A percentile compares a stretch with the other conserved stretches of the same genome.
These are phyloP conservation scores for Mycena olivaceomarginata DNA, from an alignment of 768 basidiomycete genomes.

Conservation along the genomic window DNA sequence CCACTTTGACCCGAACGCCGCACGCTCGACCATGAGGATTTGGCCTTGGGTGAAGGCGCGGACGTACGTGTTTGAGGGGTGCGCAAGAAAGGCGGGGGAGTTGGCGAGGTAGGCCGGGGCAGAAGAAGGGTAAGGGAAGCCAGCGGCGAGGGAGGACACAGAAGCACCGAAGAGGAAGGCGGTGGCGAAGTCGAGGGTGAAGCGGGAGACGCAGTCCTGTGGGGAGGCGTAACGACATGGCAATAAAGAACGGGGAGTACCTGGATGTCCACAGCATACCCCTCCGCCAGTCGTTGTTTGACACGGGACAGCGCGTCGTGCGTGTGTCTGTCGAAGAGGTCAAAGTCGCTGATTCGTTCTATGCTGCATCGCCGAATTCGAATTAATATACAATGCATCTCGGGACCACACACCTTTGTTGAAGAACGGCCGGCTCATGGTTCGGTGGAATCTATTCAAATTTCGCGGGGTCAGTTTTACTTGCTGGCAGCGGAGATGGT, in stretches of 20 bases:
- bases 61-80: constrained; percentile 29
- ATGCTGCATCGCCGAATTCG: not conserved
- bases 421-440: constrained; percentile 32
- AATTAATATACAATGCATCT: too few species aligned
- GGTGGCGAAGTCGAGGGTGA: constrained; percentile 32
- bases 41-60: constrained; percentile 14
- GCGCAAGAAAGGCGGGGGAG: not conserved
- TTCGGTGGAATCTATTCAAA: constrained; percentile 31
- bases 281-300: constrained; percentile 18
- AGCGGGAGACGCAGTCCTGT: constrained; percentile 33
- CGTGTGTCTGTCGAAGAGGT: constrained; percentile 28
- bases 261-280: constrained; percentile 29
- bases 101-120: not conserved
- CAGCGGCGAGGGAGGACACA: constrained; percentile 19
- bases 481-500: not conserved
- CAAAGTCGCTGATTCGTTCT: constrained; percentile 41
- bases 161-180: constrained; percentile 26
- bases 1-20: constrained; percentile 9
- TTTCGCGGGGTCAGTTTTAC: not conserved
- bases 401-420: constrained; percentile 12
- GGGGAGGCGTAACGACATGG: too few species aligned
- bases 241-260: not conserved
- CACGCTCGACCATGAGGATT: not conserved
- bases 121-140: constrained; percentile 14
- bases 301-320: constrained; percentile 9